Evolutionary conservation across 148 eudicot genomes (phyloP), one percentile per base, ranked within the genome.

Genomic region (Camellia japonica): DNA sequence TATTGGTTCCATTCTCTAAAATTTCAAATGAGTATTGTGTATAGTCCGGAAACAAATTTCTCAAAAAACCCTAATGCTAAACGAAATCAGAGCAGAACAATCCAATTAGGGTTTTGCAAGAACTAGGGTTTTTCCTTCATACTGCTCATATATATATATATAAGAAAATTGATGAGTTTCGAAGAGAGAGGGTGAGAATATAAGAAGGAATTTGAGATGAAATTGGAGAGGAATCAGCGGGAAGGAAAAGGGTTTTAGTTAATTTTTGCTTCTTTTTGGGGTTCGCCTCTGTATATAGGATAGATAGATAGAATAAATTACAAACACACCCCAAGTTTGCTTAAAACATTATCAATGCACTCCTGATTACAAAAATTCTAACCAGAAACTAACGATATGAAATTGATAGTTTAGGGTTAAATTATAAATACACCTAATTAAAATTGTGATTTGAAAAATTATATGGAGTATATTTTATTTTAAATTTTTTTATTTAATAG

Each of bases 1-100:
- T 62, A 77, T 72, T 67, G 87, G 85, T 51, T 77, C 79, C 79
- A 77, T 77, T 65, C 60, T 47, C 56, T 62, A 49, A 62, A 60
- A 47, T 76, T 12, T 43, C 62, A 62, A 46, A 8, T 12, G 18
- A 5, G 43, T 59, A 15, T 46, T 19, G 19, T 5, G 9, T 47
- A 61, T 12, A 19, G 1, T 7, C 65, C 42, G n/a, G n/a, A 49
- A 4, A 8, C 51, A 64, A 64, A 46, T 64, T 38, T 2, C 61
- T 23, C 12, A 18, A 41, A 64, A 19, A 63, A 30, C 38, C n/a
- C 79, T 62, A 76, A 47, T 62, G 69, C 58, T 72, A 1, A 3
- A n/a, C 76, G 47, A 49, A 65, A 65, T 44, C 59, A 46, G n/a
- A 7, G 71, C 42, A 62, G 55, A 19, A 18, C 12, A 23, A 23